Evolutionary conservation across 1,284 basidiomycete genomes (phyloP).

Genomic region (Fomes fomentarius): DNA sequence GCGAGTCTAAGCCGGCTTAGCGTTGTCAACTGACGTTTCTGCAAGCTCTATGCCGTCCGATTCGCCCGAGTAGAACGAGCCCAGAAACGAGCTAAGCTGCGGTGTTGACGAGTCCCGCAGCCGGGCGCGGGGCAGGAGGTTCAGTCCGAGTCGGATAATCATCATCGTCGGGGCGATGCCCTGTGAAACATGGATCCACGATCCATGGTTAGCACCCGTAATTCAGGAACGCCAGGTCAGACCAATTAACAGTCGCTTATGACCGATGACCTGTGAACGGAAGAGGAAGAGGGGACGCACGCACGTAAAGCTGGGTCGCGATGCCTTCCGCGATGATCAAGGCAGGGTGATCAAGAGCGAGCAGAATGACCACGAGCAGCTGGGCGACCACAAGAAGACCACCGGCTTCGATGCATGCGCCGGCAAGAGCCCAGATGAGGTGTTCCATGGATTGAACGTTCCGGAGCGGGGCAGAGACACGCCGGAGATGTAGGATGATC

Average conservation of each 20-base stretch:
- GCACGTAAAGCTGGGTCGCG: conserved; percentile 23
- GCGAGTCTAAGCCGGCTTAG: no score
- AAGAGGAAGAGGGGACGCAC: background rate
- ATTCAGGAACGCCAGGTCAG: background rate
- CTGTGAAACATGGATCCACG: background rate
- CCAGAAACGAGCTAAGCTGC: conserved; percentile 21
- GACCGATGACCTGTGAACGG: background rate
- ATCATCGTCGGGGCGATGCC: conserved; percentile 23
- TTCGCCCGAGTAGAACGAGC: conserved; percentile 8
- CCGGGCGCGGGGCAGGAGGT: conserved; percentile 14
- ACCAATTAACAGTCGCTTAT: background rate
- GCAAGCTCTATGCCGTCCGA: background rate
- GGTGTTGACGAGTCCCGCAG: conserved; percentile 11
- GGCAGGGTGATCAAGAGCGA: conserved; percentile 12
- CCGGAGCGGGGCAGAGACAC: conserved; percentile 9
- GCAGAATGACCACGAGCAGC: conserved; percentile 8
- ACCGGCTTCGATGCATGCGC: conserved; percentile 18
- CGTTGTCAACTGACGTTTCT: no score
- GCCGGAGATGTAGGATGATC: conserved; percentile 15
- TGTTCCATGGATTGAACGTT: conserved; percentile 13
- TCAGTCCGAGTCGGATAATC: conserved; percentile 20
- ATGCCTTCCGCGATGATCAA: conserved; percentile 16
- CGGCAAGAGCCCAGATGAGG: conserved; percentile 9
- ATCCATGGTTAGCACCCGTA: background rate
- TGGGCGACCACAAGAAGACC: conserved; percentile 17